A percentile compares a stretch with the other conserved stretches of the same genome.
Evolutionary conservation across 2,329 filamentous ascomycete species (phyloP).

Genomic region (Ophiostoma perfectum): DNA sequence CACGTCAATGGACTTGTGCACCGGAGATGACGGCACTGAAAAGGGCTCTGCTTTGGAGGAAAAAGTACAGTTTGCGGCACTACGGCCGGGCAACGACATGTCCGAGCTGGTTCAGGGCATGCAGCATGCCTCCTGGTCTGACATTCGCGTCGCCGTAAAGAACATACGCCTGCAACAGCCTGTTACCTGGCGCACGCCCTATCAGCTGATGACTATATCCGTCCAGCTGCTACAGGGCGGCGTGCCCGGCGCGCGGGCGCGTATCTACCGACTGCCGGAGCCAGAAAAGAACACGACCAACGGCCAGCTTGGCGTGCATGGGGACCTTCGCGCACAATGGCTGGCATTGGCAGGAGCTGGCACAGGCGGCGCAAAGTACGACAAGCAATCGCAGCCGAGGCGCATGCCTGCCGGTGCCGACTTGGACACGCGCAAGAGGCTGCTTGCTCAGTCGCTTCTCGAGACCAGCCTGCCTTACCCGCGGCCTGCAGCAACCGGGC

Average conservation of each 20-base stretch:
- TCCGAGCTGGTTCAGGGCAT: slow-evolving; percentile 21
- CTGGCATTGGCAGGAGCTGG: slow-evolving; percentile 43
- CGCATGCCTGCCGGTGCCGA: slow-evolving; percentile 30
- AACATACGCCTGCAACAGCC: slow-evolving; percentile 28
- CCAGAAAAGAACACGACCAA: too few relatives aligned
- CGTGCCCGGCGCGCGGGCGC: slow-evolving; percentile 63
- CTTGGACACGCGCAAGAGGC: slow-evolving; percentile 39
- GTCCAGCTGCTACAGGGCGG: slow-evolving; percentile 66
- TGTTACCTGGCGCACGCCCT: slow-evolving; percentile 24
- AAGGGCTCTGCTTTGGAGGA: slow-evolving; percentile 10
- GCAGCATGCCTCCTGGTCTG: slow-evolving; percentile 25
- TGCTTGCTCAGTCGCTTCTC: slow-evolving; percentile 46
- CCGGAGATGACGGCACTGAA: background rate
- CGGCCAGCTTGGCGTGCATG: background rate
- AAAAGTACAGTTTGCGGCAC: slow-evolving; percentile 22
- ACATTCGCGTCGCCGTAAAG: slow-evolving; percentile 31
- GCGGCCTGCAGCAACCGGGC: slow-evolving; percentile 35
- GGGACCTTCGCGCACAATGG: slow-evolving; percentile 63
- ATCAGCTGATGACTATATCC: slow-evolving; percentile 52
- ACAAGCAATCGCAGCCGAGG: background rate
- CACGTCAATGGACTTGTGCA: slow-evolving; percentile 14
- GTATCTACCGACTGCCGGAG: slow-evolving; percentile 78
- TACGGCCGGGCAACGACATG: slow-evolving; percentile 10
- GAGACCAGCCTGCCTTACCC: slow-evolving; percentile 36
- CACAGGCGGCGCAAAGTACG: background rate